These are phyloP conservation scores for Tetradesmus lagerheimii DNA, from an alignment of 139 green algal species.

Conservation along the genomic window DNA sequence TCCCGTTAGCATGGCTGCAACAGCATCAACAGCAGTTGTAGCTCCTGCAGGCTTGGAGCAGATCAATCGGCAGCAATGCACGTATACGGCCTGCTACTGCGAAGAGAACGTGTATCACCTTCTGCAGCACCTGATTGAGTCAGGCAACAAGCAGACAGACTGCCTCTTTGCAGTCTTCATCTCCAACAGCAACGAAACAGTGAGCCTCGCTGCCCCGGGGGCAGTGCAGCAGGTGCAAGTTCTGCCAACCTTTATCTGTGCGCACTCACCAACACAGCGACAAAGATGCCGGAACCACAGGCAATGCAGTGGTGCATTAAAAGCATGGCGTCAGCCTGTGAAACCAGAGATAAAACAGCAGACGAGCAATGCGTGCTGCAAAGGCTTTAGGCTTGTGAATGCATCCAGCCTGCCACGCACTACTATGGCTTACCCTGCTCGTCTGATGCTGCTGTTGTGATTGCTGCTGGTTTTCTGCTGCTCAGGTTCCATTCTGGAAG, in stretches of 20 bases:
- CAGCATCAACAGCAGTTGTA: not conserved
- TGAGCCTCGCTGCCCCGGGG: too few species aligned
- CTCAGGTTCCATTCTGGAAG: constrained; percentile 56
- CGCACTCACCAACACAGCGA: too few species aligned
- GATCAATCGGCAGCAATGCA: constrained; percentile 29
- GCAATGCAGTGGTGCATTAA: too few species aligned
- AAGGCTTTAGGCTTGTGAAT: not conserved
- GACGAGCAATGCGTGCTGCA: too few species aligned
- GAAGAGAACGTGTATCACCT: constrained; percentile 64
- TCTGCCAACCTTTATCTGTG: not conserved
- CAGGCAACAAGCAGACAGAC: not conserved
- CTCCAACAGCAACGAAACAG: constrained; percentile 53
- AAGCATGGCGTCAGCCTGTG: too few species aligned
- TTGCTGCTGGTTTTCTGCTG: too few species aligned
- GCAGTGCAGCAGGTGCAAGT: not conserved
- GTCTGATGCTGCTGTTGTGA: too few species aligned
- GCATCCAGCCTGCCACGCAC: not conserved
- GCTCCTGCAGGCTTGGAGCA: not conserved
- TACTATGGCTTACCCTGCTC: too few species aligned
- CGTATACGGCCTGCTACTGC: constrained; percentile 64
- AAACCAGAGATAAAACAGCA: too few species aligned
- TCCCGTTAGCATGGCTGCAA: not conserved
- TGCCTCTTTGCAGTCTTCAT: constrained; percentile 57
- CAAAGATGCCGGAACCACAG: too few species aligned
- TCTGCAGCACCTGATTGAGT: not conserved